Evolutionary conservation across 345 rosid species (phyloP), one percentile per base, ranked within the genome.

Genomic region (Linum tenue): DNA sequence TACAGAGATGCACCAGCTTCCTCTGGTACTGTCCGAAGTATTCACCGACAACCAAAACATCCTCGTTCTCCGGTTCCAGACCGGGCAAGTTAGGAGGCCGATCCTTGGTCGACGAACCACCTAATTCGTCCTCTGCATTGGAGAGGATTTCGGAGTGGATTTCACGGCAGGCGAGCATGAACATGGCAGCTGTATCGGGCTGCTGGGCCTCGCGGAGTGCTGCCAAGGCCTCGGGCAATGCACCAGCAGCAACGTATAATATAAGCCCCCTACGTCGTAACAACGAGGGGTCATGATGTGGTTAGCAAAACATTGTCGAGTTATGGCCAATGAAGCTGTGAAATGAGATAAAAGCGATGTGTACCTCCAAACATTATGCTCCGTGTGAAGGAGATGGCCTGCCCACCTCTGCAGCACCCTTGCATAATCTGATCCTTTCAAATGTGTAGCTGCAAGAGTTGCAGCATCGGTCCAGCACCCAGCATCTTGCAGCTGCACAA

Each of bases 401-500:
- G 97, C 99, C 99, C 97, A 94, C 69, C 99, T 84, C 65, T 81
- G 86, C 82, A 94, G 77, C 58, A 88, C 97, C 88, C 89, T 90
- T 68, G 98, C 92, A 83, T 92, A 90, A 78, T 92, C 98, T 57
- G 98, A 86, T 75, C 98, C 98, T 78, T 78, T 85, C 77, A 92
- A 77, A 79, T 92, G 96, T 14, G 98, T 85, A 62, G 98, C 90
- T 65, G 98, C 97, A 78, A 92, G 88, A 63, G 98, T 92, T 15
- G 96, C 97, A 70, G 98, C 98, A 77, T 92, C 98, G 0, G 96
- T 92, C 98, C 98, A 92, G 72, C 88, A 82, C 63, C 98, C 98
- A 63, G 98, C 94, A 86, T 92, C 98, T 88, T 92, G 98, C 2
- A 92, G 81, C 98, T 90, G 74, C 59, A 69, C 40, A 69, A 64